phyloP scores from a whole-genome alignment of 176 grass and related monocot species.

The Echinochloa phyllopogon region DNA sequence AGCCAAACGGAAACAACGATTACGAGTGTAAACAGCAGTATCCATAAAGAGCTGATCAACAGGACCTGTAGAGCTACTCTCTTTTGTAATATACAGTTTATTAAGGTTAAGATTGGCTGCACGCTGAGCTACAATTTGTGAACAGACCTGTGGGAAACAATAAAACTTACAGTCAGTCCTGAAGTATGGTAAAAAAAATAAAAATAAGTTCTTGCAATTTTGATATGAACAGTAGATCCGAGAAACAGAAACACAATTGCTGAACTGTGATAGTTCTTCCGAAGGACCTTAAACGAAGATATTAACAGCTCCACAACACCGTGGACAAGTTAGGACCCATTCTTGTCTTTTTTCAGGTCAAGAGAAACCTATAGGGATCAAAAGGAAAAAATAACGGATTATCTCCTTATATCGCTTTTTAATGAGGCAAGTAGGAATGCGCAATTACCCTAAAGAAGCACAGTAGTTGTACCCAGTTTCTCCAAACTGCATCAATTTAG shows the following conservation, averaged over 20 bases:
- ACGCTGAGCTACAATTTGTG: slow-evolving; percentile 59
- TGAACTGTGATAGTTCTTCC: neutral
- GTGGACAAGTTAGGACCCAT: neutral
- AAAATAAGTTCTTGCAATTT: slow-evolving; percentile 13
- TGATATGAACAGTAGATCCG: neutral
- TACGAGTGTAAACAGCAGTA: slow-evolving; percentile 86
- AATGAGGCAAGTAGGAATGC: neutral
- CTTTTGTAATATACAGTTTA: slow-evolving; percentile 82
- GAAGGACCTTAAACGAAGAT: neutral
- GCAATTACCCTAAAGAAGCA: neutral
- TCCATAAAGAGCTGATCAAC: slow-evolving; percentile 75
- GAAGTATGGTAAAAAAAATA: slow-evolving; percentile 7
- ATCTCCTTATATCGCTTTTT: neutral
- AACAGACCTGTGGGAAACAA: slow-evolving; percentile 67
- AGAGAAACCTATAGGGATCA: neutral
- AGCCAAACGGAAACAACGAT: slow-evolving; percentile 89
- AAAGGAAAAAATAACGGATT: neutral
- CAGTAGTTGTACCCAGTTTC: neutral
- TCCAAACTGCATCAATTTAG: neutral
- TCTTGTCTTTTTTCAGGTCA: neutral
- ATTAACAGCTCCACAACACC: neutral
- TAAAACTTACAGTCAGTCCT: slow-evolving; percentile 10
- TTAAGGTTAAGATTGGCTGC: slow-evolving; percentile 54
- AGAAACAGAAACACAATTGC: neutral
- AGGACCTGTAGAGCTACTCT: slow-evolving; percentile 45